phyloP scores from a whole-genome alignment of 805 yeast genomes.

The Starmerella potacharoeniae region DNA sequence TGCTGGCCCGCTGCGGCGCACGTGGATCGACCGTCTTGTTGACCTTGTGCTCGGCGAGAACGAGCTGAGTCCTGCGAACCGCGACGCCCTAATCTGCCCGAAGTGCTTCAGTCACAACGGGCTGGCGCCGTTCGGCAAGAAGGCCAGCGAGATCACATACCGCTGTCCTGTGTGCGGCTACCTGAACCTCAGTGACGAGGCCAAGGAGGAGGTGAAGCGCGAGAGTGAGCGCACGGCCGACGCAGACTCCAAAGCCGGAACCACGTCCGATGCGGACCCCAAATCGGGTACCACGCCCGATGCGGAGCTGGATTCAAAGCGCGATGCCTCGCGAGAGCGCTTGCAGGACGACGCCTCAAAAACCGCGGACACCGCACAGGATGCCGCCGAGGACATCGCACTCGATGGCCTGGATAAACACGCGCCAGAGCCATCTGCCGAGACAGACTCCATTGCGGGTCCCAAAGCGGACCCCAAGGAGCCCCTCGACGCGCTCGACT shows the following conservation, averaged over 20 bases:
- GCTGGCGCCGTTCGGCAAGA: constrained; percentile 59
- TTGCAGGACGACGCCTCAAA: neutral
- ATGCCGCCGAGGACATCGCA: no score
- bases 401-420: no score
- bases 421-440: no score
- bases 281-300: no score
- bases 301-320: neutral
- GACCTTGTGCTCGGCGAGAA: constrained; percentile 47
- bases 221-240: neutral
- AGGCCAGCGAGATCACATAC: constrained; percentile 42
- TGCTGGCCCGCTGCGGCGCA: constrained; percentile 1
- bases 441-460: no score
- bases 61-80: constrained; percentile 45
- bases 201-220: neutral
- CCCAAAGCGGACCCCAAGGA: neutral
- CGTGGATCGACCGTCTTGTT: constrained; percentile 35
- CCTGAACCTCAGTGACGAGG: constrained; percentile 15
- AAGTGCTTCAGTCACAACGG: constrained; percentile 68
- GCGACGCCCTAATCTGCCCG: constrained; percentile 63
- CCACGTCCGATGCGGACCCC: neutral
- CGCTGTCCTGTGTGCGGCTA: constrained; percentile 56
- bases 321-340: neutral
- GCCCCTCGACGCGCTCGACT: no score
- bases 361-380: no score
- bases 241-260: neutral